Evolutionary conservation across 2,329 filamentous ascomycete species (phyloP).

Genomic region (Aspergillus texensis): DNA sequence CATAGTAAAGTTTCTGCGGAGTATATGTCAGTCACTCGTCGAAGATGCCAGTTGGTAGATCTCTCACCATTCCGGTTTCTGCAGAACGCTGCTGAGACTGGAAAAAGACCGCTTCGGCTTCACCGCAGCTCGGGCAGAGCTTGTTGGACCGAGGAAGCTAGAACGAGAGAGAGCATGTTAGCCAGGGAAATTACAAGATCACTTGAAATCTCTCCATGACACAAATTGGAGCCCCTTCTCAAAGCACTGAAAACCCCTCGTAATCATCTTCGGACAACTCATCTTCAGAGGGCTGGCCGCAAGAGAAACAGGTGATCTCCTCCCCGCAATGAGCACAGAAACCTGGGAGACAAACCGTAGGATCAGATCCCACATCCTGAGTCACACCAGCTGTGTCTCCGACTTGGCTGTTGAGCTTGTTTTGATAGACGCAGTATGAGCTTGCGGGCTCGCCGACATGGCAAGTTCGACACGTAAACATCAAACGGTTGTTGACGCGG

Average conservation of each 20-base stretch:
- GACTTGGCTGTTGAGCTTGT: constrained; percentile 85
- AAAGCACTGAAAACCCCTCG: constrained; percentile 17
- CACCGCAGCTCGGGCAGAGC: constrained; percentile 79
- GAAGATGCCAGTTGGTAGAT: constrained; percentile 12
- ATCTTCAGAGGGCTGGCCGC: constrained; percentile 44
- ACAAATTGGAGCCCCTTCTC: constrained; percentile 6
- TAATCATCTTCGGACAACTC: constrained; percentile 18
- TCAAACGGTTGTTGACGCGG: constrained; percentile 75
- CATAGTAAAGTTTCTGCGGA: constrained; percentile 81
- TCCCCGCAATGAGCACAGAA: constrained; percentile 63
- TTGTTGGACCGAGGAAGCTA: constrained; percentile 89
- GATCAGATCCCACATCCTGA: constrained; percentile 94
- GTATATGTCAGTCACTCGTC: constrained; percentile 17
- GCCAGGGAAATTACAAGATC: constrained; percentile 29
- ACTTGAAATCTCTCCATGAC: constrained; percentile 14
- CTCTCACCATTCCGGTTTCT: constrained; percentile 94
- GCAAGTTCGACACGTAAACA: constrained; percentile 96
- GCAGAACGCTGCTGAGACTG: constrained; percentile 96
- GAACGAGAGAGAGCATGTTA: constrained; percentile 29
- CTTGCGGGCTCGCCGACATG: constrained; percentile 84
- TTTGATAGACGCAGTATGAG: constrained; percentile 92
- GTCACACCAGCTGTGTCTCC: constrained; percentile 97
- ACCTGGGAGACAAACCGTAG: constrained; percentile 81
- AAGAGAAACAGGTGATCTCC: constrained; percentile 57
- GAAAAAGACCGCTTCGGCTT: constrained; percentile 95